Base-by-base conservation (phyloP, 148 eudicot genomes). In the Vaccinium vitisidaea region DNA sequence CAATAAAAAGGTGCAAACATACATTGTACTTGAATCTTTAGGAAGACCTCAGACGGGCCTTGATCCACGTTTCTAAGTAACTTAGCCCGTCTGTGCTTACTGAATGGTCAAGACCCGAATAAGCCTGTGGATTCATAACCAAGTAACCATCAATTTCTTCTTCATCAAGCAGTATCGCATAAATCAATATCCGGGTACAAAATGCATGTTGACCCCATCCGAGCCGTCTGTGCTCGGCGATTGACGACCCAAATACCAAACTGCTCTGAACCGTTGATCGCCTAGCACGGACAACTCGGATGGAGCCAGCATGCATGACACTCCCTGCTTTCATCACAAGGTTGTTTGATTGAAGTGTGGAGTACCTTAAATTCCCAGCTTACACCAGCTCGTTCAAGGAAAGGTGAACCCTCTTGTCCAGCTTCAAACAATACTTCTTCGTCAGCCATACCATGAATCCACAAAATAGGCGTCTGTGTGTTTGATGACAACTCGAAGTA, bases 361-460 rank as follows among this genome's bases (percentile, higher is more conserved):
- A 18, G 19, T 95, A 97, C 99, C 99, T 97, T 97, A 81, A 97
- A 95, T 90, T 97, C 99, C 53, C 95, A 97, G 83, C 86, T 91
- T 27, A 94, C 75, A 80, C 94, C 98, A 73, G 90, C 93, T 85
- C 90, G 88, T 85, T 92, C 90, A 11, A 97, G 99, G 88, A 97
- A 93, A 55, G 98, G 98, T 32, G 96, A 98, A 61, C 96, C 98
- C 15, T 95, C 98, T 92, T 95, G 98, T 86, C 99, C 99, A 79
- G 98, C 98, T 91, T 97, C 98, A 83, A 95, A 94, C 82, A 97
- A 81, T 27, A 97, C 99, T 0, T 98, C 95, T 81, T 88, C 88
- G 86, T 97, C 99, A 43, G 88, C 93, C 83, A 94, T 88, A 36
- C 99, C 99, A 87, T 97, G 99, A 30, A 93, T 93, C 99, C 98